Evolutionary conservation across 352 stramenopile species (phyloP).

Genomic region (Plasmopara viticola): DNA sequence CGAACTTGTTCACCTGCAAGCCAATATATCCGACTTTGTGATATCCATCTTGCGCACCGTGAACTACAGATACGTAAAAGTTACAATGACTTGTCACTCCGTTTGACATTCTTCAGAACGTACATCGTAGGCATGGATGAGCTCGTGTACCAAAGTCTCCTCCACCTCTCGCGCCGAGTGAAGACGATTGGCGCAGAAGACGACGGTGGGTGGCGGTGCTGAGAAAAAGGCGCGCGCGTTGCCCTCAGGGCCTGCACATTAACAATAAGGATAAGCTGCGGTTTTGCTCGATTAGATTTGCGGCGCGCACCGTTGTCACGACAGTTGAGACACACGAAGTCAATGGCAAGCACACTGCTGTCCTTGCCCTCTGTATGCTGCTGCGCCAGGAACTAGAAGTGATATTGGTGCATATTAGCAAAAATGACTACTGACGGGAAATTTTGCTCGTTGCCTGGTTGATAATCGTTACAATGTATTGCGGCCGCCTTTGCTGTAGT

Average conservation of each 20-base stretch:
- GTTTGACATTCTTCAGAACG: constrained; percentile 6
- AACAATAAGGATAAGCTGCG: not conserved
- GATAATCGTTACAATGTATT: constrained; percentile 66
- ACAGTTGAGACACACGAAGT: constrained; percentile 79
- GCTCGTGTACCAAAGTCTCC: constrained; percentile 80
- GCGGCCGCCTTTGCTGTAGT: constrained; percentile 60
- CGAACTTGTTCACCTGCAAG: constrained; percentile 44
- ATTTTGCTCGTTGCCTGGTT: constrained; percentile 44
- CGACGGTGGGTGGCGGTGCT: constrained; percentile 66
- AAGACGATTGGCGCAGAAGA: constrained; percentile 78
- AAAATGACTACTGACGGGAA: constrained; percentile 7
- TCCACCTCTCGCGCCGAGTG: constrained; percentile 67
- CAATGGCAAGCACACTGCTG: constrained; percentile 26
- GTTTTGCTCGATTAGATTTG: no score
- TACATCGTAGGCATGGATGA: constrained; percentile 83
- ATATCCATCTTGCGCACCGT: constrained; percentile 84
- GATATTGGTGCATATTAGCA: not conserved
- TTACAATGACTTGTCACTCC: no score
- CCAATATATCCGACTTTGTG: constrained; percentile 66
- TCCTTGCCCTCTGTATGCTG: constrained; percentile 25
- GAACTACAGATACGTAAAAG: constrained; percentile 32
- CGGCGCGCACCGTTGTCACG: constrained; percentile 42
- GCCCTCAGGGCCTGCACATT: constrained; percentile 52
- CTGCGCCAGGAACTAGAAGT: constrained; percentile 39
- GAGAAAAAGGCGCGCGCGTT: constrained; percentile 79